Evolutionary conservation across 1,139 yeast genomes (phyloP).

Genomic region (Hanseniaspora gamundiae): DNA sequence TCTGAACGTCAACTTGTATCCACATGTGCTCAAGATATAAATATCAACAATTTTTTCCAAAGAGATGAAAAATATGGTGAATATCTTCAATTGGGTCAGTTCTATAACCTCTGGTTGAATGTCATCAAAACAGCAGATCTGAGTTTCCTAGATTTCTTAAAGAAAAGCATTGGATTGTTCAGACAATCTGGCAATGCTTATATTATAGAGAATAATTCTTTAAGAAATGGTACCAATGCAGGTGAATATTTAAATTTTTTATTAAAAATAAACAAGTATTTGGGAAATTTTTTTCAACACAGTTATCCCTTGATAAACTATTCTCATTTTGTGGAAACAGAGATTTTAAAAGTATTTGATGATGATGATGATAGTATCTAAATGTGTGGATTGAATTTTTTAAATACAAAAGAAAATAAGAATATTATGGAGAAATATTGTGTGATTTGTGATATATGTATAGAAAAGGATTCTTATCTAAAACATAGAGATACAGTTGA

Average conservation of each 20-base stretch:
- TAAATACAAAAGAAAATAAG: too few relatives aligned
- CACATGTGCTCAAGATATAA: conserved; percentile 37
- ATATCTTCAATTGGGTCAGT: conserved; percentile 42
- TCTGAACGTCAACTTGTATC: conserved; percentile 26
- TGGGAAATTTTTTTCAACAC: conserved; percentile 34
- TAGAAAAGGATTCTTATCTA: too few relatives aligned
- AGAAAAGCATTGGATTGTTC: conserved; percentile 32
- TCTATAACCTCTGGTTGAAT: conserved; percentile 41
- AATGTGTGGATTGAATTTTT: too few relatives aligned
- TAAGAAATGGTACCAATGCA: conserved; percentile 17
- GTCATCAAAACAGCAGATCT: conserved; percentile 26
- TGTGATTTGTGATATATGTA: neutral
- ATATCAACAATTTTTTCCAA: conserved; percentile 38
- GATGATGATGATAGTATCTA: too few relatives aligned
- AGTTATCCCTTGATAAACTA: conserved; percentile 41
- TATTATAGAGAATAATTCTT: conserved; percentile 18
- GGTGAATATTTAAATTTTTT: conserved; percentile 34
- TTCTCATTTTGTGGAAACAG: conserved; percentile 21
- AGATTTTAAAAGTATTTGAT: neutral
- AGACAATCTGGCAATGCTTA: conserved; percentile 20
- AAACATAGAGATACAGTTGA: too few relatives aligned
- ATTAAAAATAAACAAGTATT: conserved; percentile 33
- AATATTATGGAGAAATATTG: neutral
- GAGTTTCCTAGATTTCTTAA: conserved; percentile 41
- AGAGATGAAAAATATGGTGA: conserved; percentile 56